These are phyloP conservation scores for Arthrobotrys pseudoclavata DNA, from an alignment of 2,329 filamentous ascomycete genomes.

Conservation along the genomic window DNA sequence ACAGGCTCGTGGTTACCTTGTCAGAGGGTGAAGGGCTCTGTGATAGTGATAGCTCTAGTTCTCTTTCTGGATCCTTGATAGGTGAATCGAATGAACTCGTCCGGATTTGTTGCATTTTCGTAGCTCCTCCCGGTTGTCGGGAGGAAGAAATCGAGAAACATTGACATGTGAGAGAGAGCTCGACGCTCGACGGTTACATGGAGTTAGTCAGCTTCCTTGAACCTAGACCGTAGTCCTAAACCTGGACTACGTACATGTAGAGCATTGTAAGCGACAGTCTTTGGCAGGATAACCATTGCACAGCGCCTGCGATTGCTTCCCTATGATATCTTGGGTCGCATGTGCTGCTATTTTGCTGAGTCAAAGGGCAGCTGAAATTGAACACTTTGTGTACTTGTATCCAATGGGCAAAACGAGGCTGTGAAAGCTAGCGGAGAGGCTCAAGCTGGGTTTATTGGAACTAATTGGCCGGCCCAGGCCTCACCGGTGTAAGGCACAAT, in stretches of 20 bases:
- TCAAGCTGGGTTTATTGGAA: slow-evolving; percentile 22
- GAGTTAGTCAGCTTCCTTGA: slow-evolving; percentile 35
- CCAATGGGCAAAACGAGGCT: slow-evolving; percentile 45
- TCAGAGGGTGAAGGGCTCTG: slow-evolving; percentile 20
- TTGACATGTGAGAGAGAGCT: slow-evolving; percentile 39
- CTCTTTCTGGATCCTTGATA: slow-evolving; percentile 41
- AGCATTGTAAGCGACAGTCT: slow-evolving; percentile 28
- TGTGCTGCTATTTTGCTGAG: slow-evolving; percentile 25
- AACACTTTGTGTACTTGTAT: slow-evolving; percentile 14
- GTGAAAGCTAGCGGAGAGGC: slow-evolving; percentile 30
- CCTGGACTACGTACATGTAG: background rate
- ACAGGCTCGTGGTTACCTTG: slow-evolving; percentile 17
- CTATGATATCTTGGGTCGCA: background rate
- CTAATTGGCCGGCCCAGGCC: slow-evolving; percentile 20
- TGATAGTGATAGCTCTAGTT: slow-evolving; percentile 1
- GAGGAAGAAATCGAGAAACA: slow-evolving; percentile 7
- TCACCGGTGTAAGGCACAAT: slow-evolving; percentile 7
- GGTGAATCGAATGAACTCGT: background rate
- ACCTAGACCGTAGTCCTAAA: background rate
- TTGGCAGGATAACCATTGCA: slow-evolving; percentile 30
- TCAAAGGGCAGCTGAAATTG: slow-evolving; percentile 45
- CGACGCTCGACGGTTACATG: slow-evolving; percentile 18
- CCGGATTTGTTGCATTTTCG: slow-evolving; percentile 32
- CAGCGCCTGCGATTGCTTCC: slow-evolving; percentile 35
- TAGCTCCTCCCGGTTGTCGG: slow-evolving; percentile 31